Conservation (phyloP, 129 eudicot genomes). For the Artemisia tridentata region DNA sequence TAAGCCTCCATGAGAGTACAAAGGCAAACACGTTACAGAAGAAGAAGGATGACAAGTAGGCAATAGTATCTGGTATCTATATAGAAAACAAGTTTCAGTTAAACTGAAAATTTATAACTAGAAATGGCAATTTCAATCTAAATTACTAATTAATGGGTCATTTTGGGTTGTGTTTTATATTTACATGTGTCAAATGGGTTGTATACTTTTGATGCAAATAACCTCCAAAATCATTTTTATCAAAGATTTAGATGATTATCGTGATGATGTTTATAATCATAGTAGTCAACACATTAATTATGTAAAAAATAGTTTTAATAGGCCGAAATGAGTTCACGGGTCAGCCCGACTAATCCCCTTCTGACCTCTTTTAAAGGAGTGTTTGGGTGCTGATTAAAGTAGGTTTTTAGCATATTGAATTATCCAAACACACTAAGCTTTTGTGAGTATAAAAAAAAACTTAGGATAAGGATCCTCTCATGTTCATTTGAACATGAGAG, state of each 20-base stretch:
- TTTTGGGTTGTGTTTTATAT: too few species aligned
- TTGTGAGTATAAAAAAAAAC: too few species aligned
- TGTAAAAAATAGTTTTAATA: not conserved
- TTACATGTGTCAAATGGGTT: not conserved
- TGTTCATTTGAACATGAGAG: too few species aligned
- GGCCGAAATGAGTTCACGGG: not conserved
- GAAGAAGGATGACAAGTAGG: conserved; percentile 65
- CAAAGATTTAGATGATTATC: not conserved
- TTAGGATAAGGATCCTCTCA: too few species aligned
- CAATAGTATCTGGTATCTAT: conserved; percentile 65
- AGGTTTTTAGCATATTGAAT: too few species aligned
- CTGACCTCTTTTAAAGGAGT: too few species aligned
- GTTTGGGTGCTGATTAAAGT: too few species aligned
- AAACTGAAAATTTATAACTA: not conserved
- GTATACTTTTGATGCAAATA: not conserved
- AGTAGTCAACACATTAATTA: not conserved
- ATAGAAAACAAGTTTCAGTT: not conserved
- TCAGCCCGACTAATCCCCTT: too few species aligned
- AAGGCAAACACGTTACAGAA: conserved; percentile 63
- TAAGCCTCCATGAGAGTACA: conserved; percentile 62
- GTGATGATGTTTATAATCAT: not conserved
- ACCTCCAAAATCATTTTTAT: not conserved
- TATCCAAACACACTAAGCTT: too few species aligned
- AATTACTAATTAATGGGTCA: too few species aligned
- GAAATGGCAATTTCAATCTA: too few species aligned